Percentiles rank a stretch among this genome's conserved stretches.
These are phyloP conservation scores for Quercus dentata DNA, from an alignment of 306 rosid genomes.

Conservation along the genomic window DNA sequence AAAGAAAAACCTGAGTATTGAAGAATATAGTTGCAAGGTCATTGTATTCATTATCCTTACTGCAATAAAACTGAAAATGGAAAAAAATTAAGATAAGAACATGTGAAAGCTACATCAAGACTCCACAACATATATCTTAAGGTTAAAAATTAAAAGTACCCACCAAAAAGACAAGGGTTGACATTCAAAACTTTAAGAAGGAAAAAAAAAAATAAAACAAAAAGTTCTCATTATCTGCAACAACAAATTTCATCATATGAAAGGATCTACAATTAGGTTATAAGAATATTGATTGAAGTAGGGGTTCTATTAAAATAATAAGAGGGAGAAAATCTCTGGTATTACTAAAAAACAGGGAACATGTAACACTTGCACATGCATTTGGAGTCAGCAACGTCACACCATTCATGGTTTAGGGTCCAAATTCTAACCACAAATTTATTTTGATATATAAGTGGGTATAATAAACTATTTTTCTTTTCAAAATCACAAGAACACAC, in stretches of 20 bases:
- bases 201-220: not conserved
- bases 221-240: not conserved
- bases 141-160: not conserved
- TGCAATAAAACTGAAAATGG: slow-evolving; percentile 72
- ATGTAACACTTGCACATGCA: not conserved
- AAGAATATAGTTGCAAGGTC: slow-evolving; percentile 98
- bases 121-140: not conserved
- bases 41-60: slow-evolving; percentile 88
- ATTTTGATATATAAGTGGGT: not conserved
- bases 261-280: not conserved
- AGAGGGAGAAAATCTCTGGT: not conserved
- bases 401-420: not conserved
- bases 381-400: not conserved
- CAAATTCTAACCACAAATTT: not conserved
- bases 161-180: not conserved
- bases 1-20: slow-evolving; percentile 77
- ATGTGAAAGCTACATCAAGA: not conserved
- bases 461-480: not conserved
- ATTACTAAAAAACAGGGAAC: not conserved
- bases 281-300: not conserved
- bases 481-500: not conserved
- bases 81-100: slow-evolving; percentile 20
- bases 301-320: not conserved
- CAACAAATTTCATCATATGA: not conserved
- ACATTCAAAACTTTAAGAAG: not conserved